Evolutionary conservation across 495 filamentous ascomycete genomes (phyloP).

Genomic region (Penicillium crystallinum): DNA sequence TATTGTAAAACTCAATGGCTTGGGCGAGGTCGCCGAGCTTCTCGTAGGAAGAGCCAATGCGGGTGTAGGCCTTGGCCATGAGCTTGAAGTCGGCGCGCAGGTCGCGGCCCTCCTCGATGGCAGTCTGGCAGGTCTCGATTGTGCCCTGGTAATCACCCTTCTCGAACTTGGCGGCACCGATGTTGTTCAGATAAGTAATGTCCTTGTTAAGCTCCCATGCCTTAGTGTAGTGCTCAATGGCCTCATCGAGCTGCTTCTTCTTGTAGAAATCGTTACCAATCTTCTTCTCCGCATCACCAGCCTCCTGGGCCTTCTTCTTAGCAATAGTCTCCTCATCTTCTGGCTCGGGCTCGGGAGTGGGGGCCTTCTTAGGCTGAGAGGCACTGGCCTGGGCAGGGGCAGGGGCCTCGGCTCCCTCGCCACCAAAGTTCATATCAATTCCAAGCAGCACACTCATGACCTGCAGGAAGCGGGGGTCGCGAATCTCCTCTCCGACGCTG

Average conservation of each 20-base stretch:
- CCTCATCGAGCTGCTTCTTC: slow-evolving; percentile 91
- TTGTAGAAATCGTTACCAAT: slow-evolving; percentile 95
- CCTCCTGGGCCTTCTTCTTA: slow-evolving; percentile 85
- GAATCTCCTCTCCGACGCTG: slow-evolving; percentile 70
- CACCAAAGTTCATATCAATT: slow-evolving; percentile 85
- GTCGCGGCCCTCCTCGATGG: slow-evolving; percentile 80
- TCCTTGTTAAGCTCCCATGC: slow-evolving; percentile 95
- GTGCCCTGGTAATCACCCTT: slow-evolving; percentile 86
- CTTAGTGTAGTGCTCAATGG: slow-evolving; percentile 91
- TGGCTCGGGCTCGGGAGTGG: slow-evolving; percentile 57
- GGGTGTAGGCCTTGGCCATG: slow-evolving; percentile 89
- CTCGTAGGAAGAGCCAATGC: slow-evolving; percentile 87
- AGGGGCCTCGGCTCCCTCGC: slow-evolving; percentile 52
- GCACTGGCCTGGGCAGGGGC: slow-evolving; percentile 61
- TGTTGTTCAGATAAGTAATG: slow-evolving; percentile 95
- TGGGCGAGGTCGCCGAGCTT: slow-evolving; percentile 73
- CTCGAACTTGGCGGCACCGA: slow-evolving; percentile 90
- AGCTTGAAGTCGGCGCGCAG: slow-evolving; percentile 92
- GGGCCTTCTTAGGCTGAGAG: slow-evolving; percentile 51
- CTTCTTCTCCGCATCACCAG: slow-evolving; percentile 90
- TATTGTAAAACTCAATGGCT: slow-evolving; percentile 88
- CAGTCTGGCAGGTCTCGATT: slow-evolving; percentile 81
- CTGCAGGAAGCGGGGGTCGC: slow-evolving; percentile 87
- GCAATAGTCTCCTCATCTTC: slow-evolving; percentile 76
- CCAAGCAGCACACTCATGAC: slow-evolving; percentile 92